These are phyloP conservation scores for Acacia melanoxylon DNA, from an alignment of 306 rosid genomes.

Conservation along the genomic window DNA sequence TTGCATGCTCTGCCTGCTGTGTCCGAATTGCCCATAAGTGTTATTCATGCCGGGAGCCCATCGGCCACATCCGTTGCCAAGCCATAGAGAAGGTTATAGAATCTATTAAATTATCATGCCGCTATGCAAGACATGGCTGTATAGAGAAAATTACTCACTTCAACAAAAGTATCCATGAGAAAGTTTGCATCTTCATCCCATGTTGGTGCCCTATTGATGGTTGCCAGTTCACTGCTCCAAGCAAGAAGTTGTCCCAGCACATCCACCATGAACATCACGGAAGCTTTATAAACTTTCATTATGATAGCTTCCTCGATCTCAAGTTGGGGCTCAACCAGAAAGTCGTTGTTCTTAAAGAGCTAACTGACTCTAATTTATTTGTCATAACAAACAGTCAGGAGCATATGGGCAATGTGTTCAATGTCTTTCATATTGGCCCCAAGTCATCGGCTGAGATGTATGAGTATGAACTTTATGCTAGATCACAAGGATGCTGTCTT, in stretches of 20 bases:
- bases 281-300: constrained; percentile 42
- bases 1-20: constrained; percentile 73
- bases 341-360: constrained; percentile 52
- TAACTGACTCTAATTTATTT: constrained; percentile 47
- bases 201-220: constrained; percentile 50
- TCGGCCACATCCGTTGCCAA: constrained; percentile 74
- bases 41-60: constrained; percentile 62
- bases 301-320: constrained; percentile 6
- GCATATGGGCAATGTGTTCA: constrained; percentile 45
- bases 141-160: constrained; percentile 37
- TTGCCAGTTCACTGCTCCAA: constrained; percentile 53
- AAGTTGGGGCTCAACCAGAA: constrained; percentile 30
- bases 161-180: constrained; percentile 56
- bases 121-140: constrained; percentile 58
- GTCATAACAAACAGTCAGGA: constrained; percentile 36
- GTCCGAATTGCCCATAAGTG: constrained; percentile 56
- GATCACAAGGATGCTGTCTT: constrained; percentile 33
- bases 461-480: constrained; percentile 49
- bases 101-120: constrained; percentile 59
- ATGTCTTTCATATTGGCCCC: constrained; percentile 55
- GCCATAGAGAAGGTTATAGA: constrained; percentile 69
- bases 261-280: constrained; percentile 26
- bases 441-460: constrained; percentile 18
- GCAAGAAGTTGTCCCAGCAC: constrained; percentile 37
- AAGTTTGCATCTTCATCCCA: constrained; percentile 35